These are phyloP conservation scores for Gracilaria domingensis DNA, from an alignment of 23 red algal genomes.

Conservation along the genomic window DNA sequence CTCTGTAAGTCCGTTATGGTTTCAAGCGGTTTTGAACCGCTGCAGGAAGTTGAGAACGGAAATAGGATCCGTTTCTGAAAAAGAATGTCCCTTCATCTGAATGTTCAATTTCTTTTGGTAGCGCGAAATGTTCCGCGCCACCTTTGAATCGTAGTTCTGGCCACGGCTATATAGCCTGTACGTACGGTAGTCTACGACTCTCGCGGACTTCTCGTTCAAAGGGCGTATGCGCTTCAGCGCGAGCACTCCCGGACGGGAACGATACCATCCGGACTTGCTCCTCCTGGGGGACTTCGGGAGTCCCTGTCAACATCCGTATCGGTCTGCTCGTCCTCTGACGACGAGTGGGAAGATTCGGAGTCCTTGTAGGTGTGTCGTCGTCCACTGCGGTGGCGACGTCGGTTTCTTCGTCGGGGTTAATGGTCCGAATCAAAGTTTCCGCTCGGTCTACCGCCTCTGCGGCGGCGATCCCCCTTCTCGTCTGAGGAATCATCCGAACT, in stretches of 20 bases:
- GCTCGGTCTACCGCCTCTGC: not conserved
- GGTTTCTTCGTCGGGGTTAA: not conserved
- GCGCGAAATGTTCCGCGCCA: not conserved
- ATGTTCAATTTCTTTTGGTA: conserved; percentile 28
- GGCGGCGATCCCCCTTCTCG: not conserved
- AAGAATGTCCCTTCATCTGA: no score
- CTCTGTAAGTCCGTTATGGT: conserved; percentile 25
- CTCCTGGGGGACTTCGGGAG: not conserved
- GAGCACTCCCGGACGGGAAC: not conserved
- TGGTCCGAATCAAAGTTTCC: not conserved
- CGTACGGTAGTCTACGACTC: conserved; percentile 14
- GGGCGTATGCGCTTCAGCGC: not conserved
- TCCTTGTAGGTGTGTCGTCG: not conserved
- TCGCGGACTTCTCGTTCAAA: conserved; percentile 3
- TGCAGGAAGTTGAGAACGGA: no score
- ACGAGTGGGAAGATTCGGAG: not conserved
- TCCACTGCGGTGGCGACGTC: not conserved
- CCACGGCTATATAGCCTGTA: not conserved
- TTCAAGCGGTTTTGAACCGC: no score
- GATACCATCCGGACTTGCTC: not conserved
- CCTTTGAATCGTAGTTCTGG: not conserved
- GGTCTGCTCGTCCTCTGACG: not conserved
- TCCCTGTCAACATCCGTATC: not conserved
- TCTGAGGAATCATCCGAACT: not conserved
- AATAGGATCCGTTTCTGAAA: no score